A percentile compares a stretch with the other conserved stretches of the same genome.
Evolutionary conservation across 2,329 filamentous ascomycete genomes (phyloP).

Genomic region (Fusarium albidum): DNA sequence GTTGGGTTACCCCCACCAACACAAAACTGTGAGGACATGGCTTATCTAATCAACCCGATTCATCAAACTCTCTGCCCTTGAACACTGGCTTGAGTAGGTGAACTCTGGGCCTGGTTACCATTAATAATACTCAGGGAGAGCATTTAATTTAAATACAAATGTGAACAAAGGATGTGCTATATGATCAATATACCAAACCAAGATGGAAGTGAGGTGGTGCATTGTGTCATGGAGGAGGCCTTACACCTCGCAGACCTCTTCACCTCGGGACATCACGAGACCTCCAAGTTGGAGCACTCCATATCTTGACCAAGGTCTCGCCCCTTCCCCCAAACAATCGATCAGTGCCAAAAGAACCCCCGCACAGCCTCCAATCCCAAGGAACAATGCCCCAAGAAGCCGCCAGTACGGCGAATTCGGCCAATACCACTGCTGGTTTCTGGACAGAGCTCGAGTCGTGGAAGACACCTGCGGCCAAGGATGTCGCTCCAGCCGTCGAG

Average conservation of each 20-base stretch:
- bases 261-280: conserved; percentile 20
- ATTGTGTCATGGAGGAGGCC: conserved; percentile 30
- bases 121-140: too few relatives aligned
- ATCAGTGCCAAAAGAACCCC: background rate
- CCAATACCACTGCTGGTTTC: conserved; percentile 32
- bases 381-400: conserved; percentile 28
- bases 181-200: background rate
- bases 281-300: background rate
- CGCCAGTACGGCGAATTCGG: conserved; percentile 1
- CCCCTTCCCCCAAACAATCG: background rate
- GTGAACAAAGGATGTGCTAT: background rate
- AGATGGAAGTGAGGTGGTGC: background rate
- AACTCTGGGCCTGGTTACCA: too few relatives aligned
- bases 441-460: conserved; percentile 52
- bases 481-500: conserved; percentile 57
- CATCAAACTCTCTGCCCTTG: too few relatives aligned
- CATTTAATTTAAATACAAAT: too few relatives aligned
- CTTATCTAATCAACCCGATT: conserved; percentile 29
- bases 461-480: conserved; percentile 51
- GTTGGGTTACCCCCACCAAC: too few relatives aligned
- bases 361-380: background rate
- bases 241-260: conserved; percentile 12
- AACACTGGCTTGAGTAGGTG: too few relatives aligned
- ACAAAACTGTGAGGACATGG: conserved; percentile 3
- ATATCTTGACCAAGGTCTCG: background rate